Evolutionary conservation across 2,329 filamentous ascomycete species (phyloP), one percentile per base, ranked within the genome.

Genomic region (Cryphonectria parasitica): DNA sequence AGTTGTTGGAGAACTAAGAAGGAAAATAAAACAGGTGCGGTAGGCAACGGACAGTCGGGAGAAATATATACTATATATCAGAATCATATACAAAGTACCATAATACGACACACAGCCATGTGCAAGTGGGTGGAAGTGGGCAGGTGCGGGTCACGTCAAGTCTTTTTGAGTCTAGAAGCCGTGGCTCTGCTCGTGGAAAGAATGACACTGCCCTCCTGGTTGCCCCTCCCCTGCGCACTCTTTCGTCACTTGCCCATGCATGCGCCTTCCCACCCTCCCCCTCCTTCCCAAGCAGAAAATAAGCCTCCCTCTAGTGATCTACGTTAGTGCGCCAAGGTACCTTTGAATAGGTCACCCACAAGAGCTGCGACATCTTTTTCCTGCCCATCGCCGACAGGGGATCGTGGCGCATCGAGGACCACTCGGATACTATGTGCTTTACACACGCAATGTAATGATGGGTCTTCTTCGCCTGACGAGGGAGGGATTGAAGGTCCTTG

Each of bases 181-280:
- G 52, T 56, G 58, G 28, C 28, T 34, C 52, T 56, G 52, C 58
- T 60, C 45, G 58, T 66, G 66, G 63, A 69, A 71, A 69, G 70
- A 69, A 69, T 69, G 67, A 67, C 70, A 71, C 70, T 58, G 70
- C 70, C 70, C 64, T 31, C 65, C 70, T 58, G 67, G 56, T 10
- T 17, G 45, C 70, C 54, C 64, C 64, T 66, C 17, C 34, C 34
- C 36, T n/a, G 28, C 54, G n/a, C 25, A 25, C n/a, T 56, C n/a
- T 56, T 52, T 69, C 56, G 69, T 71, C 70, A 71, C 67, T 64
- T 64, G 69, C 58, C 67, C 69, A 69, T 66, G 15, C 52, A 63
- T 71, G 66, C 70, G 67, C 66, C 34, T 34, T 34, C 34, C 66
- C 61, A n/a, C n/a, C n/a, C n/a, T n/a, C 63, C 39, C 45, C 45